Base-by-base conservation (phyloP, 192 early-diverging fungal species). In the Coemansia sp. region DNA sequence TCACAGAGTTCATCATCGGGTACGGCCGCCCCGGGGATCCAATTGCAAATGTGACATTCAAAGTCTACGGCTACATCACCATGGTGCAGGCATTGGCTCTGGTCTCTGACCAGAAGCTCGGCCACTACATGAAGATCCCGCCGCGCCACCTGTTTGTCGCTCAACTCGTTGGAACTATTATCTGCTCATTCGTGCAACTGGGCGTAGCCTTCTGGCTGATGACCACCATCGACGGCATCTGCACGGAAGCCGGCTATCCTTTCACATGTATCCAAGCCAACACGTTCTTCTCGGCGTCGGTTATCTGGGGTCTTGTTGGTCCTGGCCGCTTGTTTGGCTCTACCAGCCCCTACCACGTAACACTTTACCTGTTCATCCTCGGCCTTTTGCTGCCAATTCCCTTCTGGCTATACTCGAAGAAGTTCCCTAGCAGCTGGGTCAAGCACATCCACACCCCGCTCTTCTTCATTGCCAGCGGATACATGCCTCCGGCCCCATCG, bases 1-100 rank as follows among this genome's bases (percentile, higher is more conserved):
- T 94, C 44, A 90, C 89, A 47, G 91, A 96, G 81, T 88, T 93
- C 58, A 84, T 94, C 50, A 88, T 86, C 41, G 94, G 94, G 50
- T 89, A 89, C 40, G 73, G 65, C 6, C 70, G 87, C 0, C 88
- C 91, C 9, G 94, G 92, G 20, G 72, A 93, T 53, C 84, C 91
- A 11, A 88, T 92, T 19, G 88, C 87, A 55, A 91, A 92, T 47
- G 87, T 93, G 47, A 86, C 88, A 2, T 96, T 93, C 85, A 96
- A 96, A 71, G 88, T 90, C 23, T 85, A 92, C 40, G 91, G 89
- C 50, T 87, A 87, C 64, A 93, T 88, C 50, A 83, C 87, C 15
- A 81, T 92, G 75, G 62, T 74, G 13, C 93, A 97, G 67, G 87
- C 86, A 33, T 61, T 95, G 53, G 60, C 70, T 5, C 87, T 95